Percentiles rank a stretch among this genome's conserved stretches.
These are phyloP conservation scores for Alternaria panax DNA, from an alignment of 2,329 filamentous ascomycete genomes.

Conservation along the genomic window DNA sequence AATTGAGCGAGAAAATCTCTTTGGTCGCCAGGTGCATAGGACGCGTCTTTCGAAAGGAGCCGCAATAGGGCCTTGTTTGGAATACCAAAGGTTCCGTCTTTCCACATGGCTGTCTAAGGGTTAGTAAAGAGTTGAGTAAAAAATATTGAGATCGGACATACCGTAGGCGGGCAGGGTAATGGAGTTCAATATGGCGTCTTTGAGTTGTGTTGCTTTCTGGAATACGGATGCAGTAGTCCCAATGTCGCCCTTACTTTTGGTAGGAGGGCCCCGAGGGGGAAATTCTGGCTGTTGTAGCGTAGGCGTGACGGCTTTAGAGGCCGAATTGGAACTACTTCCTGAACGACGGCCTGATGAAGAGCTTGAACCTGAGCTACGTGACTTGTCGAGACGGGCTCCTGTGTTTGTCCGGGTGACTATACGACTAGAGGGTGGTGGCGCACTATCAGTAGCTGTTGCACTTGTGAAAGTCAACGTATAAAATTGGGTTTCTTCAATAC, in stretches of 20 bases:
- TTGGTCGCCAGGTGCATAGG: constrained; percentile 47
- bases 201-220: constrained; percentile 76
- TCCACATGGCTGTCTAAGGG: constrained; percentile 71
- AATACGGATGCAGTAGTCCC: constrained; percentile 69
- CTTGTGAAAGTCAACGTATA: constrained; percentile 79
- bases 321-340: constrained; percentile 39
- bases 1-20: constrained; percentile 66
- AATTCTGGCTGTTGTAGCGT: constrained; percentile 67
- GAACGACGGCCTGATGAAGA: constrained; percentile 49
- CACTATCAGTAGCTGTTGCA: constrained; percentile 44
- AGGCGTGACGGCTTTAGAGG: constrained; percentile 60
- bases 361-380: constrained; percentile 49
- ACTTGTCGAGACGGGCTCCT: constrained; percentile 40
- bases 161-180: constrained; percentile 75
- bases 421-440: constrained; percentile 43
- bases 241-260: constrained; percentile 56
- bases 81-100: constrained; percentile 75
- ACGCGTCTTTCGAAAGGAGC: constrained; percentile 50
- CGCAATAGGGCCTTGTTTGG: constrained; percentile 70
- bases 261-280: constrained; percentile 71
- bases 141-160: constrained; percentile 14
- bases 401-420: constrained; percentile 54
- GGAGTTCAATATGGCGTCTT: constrained; percentile 78
- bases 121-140: neutral
- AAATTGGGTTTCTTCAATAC: constrained; percentile 71